These are phyloP conservation scores for Diplodia corticola DNA, from an alignment of 2,329 filamentous ascomycete species.

Conservation along the genomic window DNA sequence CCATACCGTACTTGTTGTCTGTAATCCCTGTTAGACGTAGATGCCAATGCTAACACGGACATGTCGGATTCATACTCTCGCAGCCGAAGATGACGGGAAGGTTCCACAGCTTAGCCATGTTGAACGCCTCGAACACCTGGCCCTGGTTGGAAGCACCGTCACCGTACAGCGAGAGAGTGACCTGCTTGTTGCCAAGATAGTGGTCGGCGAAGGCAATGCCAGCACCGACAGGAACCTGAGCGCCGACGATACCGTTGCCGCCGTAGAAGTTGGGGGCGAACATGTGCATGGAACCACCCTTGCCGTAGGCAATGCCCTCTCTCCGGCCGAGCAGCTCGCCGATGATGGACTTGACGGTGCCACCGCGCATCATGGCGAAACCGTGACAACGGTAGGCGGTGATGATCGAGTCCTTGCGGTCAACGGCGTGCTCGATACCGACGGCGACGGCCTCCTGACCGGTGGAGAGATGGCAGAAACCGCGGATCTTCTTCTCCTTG, in stretches of 20 bases:
- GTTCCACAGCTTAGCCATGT: slow-evolving; percentile 99
- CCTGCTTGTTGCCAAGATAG: slow-evolving; percentile 84
- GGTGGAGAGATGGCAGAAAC: slow-evolving; percentile 98
- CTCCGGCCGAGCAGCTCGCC: slow-evolving; percentile 92
- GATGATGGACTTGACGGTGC: slow-evolving; percentile 85
- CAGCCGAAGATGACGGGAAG: slow-evolving; percentile 94
- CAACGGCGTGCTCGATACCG: slow-evolving; percentile 95
- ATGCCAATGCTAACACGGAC: not conserved
- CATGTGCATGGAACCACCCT: slow-evolving; percentile 99
- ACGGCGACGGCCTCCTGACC: slow-evolving; percentile 97
- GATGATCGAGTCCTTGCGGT: slow-evolving; percentile 88
- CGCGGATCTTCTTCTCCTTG: slow-evolving; percentile 99
- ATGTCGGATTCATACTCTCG: slow-evolving; percentile 71
- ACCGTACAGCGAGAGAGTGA: slow-evolving; percentile 88
- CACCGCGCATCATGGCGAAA: slow-evolving; percentile 95
- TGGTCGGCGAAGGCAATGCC: slow-evolving; percentile 96
- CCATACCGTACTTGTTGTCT: slow-evolving; percentile 99
- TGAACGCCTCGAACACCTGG: slow-evolving; percentile 99
- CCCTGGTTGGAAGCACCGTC: slow-evolving; percentile 99
- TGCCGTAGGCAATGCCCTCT: slow-evolving; percentile 96
- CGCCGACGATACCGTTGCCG: slow-evolving; percentile 98
- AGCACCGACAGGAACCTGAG: slow-evolving; percentile 95
- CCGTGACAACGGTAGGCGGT: slow-evolving; percentile 99
- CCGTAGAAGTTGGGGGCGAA: slow-evolving; percentile 97
- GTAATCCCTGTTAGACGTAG: slow-evolving; percentile 28